Base-by-base conservation (phyloP, 768 basidiomycete species). In the Pleurotus tuber-regium region DNA sequence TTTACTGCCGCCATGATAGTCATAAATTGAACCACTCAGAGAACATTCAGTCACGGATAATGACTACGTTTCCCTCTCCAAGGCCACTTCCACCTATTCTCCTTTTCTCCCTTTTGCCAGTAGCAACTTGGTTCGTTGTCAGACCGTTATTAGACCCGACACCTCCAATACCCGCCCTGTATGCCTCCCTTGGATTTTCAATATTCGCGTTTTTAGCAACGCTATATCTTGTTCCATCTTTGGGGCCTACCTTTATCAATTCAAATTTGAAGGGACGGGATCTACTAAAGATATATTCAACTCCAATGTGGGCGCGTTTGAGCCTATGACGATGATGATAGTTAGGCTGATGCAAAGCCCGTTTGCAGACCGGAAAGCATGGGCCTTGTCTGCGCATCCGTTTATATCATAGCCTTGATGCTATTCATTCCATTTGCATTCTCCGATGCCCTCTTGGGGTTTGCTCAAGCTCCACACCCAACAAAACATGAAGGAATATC, bases 341-440 rank as follows among this genome's bases (percentile, higher is more conserved):
- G 4, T 25, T 11, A 55, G 21, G 40, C 51, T 54, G 28, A 12
- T 25, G 14, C 33, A 55, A 30, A 57, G 51, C n/a, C 40, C 21
- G 23, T 48, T 23, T 50, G n/a, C 31, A 98, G 95, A 65, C 95
- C 97, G 36, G 97, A 99, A 72, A 92, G 92, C 57, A 82, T 88
- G 61, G 96, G 96, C 10, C 83, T 53, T 77, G 86, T 97, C 43
- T 91, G 87, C 61, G 94, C 96, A 1, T 80, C 86, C 2, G 77
- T 95, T 50, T 98, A 98, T 64, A 87, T 97, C 52, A 77, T 91
- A 35, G 70, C 87, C 35, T 71, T 99, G 56, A 90, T 92, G 52
- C 74, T 97, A 4, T 99, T 98, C 62, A 96, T 97, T 52, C 96
- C 96, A 0, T 95, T 98, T 62, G 90, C 92, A 0, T 99, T 97